Base-by-base conservation (phyloP, 2,329 filamentous ascomycete genomes). In the Spiromastix sp. region DNA sequence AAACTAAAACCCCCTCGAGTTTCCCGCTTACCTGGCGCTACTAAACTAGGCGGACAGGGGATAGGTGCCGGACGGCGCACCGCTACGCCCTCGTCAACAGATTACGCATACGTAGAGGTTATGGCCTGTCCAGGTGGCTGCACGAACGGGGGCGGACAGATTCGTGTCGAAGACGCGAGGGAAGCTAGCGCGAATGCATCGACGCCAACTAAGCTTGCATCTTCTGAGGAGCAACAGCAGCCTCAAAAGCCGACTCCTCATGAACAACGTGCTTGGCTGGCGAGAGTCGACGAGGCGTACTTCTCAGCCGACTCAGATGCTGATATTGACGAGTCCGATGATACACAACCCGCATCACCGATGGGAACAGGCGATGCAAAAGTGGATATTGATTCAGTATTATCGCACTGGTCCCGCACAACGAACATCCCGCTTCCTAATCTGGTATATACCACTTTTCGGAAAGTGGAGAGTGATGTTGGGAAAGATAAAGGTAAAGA, bases 41-140 rank as follows among this genome's bases (percentile, higher is more conserved):
- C 72, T 47, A 35, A 56, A 12, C 49, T 64, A 12, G 55, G 59
- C 12, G 59, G 63, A 4, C 47, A 46, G 22, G 54, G 45, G 10
- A 47, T 42, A 29, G 45, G 50, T 17, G 51, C 45, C 19, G 45
- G 45, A 24, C 52, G 55, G 25, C 52, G 59, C 20, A 17, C 8
- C 6, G 13, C 12, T n/a, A 35, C 26, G 11, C 9, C 24, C 13
- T 34, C 50, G 4, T 49, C 50, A 10, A 60, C 73, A 5, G 85
- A 94, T 22, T 87, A 87, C 56, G 73, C 81, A n/a, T 96, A 93
- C 59, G 83, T 96, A 18, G 91, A 98, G 61, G 91, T 98, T 39
- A 98, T 98, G 91, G 91, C 91, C 10, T 98, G 91, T 58, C 91
- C 91, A 0, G 91, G 91, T n/a, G 91, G 91, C 3, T 98, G 91